A percentile compares a stretch with the other conserved stretches of the same genome.
Conservation (phyloP, 371 early-diverging fungal species). For the Homolaphlyctis polyrhiza region DNA sequence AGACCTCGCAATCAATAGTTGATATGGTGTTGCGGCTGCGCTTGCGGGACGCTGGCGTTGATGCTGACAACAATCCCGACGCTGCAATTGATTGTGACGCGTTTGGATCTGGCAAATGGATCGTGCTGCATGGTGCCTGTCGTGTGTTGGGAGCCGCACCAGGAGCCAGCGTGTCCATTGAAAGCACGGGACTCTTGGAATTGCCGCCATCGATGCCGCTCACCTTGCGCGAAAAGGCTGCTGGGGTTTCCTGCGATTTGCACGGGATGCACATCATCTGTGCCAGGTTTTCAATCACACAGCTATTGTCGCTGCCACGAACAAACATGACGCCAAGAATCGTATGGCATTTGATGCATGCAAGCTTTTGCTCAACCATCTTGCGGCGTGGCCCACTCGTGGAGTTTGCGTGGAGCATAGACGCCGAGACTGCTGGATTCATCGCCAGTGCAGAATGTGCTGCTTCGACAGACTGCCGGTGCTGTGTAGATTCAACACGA, state of each 20-base stretch:
- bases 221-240: background rate
- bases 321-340: background rate
- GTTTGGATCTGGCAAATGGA: background rate
- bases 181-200: background rate
- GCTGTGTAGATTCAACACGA: no score
- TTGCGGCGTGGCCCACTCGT: no score
- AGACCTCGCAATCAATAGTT: conserved; percentile 25
- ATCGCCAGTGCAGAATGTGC: no score
- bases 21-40: conserved; percentile 5
- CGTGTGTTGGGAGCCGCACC: background rate
- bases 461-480: no score
- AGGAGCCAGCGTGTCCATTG: background rate
- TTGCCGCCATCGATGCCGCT: background rate
- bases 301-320: background rate
- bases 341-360: background rate
- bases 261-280: background rate
- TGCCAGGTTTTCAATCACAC: background rate
- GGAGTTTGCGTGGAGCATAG: no score
- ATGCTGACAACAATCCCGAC: background rate
- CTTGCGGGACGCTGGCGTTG: conserved; percentile 13
- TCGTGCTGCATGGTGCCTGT: no score
- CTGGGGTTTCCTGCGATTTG: background rate
- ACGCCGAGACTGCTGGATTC: no score
- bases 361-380: background rate
- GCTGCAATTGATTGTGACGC: background rate